Evolutionary conservation across 306 rosid genomes (phyloP).

Genomic region (Sicyos baderoa): DNA sequence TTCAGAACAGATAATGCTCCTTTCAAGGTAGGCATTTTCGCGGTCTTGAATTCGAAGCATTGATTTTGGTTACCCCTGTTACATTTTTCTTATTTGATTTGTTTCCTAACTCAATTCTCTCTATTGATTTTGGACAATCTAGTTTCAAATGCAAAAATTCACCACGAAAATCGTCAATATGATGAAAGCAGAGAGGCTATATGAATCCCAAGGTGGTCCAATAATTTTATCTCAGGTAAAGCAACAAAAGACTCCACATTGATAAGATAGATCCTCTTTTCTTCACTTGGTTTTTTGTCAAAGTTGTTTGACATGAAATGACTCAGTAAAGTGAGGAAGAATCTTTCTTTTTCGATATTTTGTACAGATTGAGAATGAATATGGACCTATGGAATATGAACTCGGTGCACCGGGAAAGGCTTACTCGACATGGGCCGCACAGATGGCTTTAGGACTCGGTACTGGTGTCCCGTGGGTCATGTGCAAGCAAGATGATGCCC

Average conservation of each 20-base stretch:
- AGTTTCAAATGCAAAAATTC: conserved; percentile 81
- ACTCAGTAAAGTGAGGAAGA: conserved; percentile 5
- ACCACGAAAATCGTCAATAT: conserved; percentile 73
- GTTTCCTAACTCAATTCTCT: conserved; percentile 14
- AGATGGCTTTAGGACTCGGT: conserved; percentile 79
- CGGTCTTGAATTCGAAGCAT: conserved; percentile 9
- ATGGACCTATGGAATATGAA: conserved; percentile 89
- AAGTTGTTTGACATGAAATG: conserved; percentile 14
- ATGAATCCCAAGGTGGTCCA: conserved; percentile 84
- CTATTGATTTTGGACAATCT: conserved; percentile 25
- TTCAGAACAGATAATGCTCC: conserved; percentile 92
- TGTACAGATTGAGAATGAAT: conserved; percentile 88
- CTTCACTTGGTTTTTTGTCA: background rate
- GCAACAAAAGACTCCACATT: conserved; percentile 4
- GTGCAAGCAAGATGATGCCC: conserved; percentile 99
- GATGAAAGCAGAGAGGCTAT: conserved; percentile 95
- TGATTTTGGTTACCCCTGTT: background rate
- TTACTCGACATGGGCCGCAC: conserved; percentile 85
- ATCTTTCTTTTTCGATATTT: conserved; percentile 25
- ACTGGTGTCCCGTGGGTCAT: conserved; percentile 99
- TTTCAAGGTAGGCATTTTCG: conserved; percentile 53
- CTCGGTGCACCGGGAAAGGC: conserved; percentile 73
- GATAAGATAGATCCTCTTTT: conserved; percentile 1
- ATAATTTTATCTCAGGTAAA: conserved; percentile 89
- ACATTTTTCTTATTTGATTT: background rate